Base-by-base conservation (phyloP, 495 filamentous ascomycete species). In the Parathielavia hyrcaniae region DNA sequence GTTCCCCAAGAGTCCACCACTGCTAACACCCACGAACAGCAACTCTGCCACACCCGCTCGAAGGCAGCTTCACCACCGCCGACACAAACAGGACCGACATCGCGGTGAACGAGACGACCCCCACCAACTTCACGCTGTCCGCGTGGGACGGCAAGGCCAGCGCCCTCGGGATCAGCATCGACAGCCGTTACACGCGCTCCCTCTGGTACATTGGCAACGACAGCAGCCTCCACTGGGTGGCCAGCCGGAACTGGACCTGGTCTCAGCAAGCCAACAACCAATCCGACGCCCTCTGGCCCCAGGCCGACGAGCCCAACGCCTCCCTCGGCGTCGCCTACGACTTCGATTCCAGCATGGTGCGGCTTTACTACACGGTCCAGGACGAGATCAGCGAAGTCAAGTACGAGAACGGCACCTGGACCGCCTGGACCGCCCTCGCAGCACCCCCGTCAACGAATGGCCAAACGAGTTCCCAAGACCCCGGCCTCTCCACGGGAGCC, bases 151-250 rank as follows among this genome's bases (percentile, higher is more conserved):
- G 69, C 35, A 61, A 55, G 1, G 59, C 71, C 17, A 43, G 40
- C 12, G 35, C 48, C 14, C 32, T 75, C 36, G 68, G 68, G 20
- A 39, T 73, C 9, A 66, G 62, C 39, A 61, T 71, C 32, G 66
- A 75, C 61, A 58, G 43, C 2, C 36, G 44, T 11, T 62, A 30
- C 44, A 64, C 64, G 1, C 69, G 67, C 19, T 66, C 19, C 57
- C 30, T 74, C 17, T 75, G 66, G 59, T 75, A 73, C 50, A 68
- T 75, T 35, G 73, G 73, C 53, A 65, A 55, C 50, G 73, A 75
- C 58, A 57, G 49, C 16, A 57, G 36, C 34, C 63, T 75, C 1
- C 59, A 74, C 56, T 50, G 46, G n/a, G 51, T 66, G 5, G 47
- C 47, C 52, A 70, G 65, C 61, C 63, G 59, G 36, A 66, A 69